These are phyloP conservation scores for Colletotrichum viniferum DNA, from an alignment of 2,329 filamentous ascomycete species.

Conservation along the genomic window DNA sequence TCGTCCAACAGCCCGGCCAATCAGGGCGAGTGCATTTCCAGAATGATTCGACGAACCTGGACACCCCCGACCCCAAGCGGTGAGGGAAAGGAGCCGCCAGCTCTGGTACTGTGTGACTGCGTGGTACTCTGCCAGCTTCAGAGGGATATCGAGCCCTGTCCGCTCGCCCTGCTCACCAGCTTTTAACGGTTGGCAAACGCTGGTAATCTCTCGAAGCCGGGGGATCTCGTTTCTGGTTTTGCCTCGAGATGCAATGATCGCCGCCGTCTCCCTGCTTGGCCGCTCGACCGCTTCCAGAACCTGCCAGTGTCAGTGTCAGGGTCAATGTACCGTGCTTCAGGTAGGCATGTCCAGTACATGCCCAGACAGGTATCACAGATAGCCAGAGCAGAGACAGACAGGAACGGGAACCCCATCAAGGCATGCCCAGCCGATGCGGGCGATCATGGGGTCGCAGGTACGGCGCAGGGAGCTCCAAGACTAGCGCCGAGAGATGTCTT, in stretches of 20 bases:
- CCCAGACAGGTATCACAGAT: not conserved
- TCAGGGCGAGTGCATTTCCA: not conserved
- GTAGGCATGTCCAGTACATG: not conserved
- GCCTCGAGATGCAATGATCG: not conserved
- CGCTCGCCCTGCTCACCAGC: not conserved
- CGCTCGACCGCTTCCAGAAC: not conserved
- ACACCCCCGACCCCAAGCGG: conserved; percentile 10
- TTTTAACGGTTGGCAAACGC: not conserved
- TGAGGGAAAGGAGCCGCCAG: conserved; percentile 2
- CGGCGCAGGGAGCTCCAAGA: conserved; percentile 8
- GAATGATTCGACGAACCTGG: conserved; percentile 9
- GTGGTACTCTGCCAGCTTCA: not conserved
- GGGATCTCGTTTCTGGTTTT: not conserved
- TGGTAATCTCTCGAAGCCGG: not conserved
- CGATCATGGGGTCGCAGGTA: conserved; percentile 18
- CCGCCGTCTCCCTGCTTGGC: not conserved
- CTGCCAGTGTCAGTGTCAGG: not conserved
- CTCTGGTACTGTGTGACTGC: not conserved
- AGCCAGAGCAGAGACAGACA: not conserved
- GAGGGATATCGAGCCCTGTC: not conserved
- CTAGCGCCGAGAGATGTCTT: conserved; percentile 8
- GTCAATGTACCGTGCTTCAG: not conserved
- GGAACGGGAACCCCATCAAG: conserved; percentile 9
- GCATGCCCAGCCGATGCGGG: conserved; percentile 17
- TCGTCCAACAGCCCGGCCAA: not conserved